Evolutionary conservation across 2,329 filamentous ascomycete genomes (phyloP), one percentile per base, ranked within the genome.

Genomic region (Ceratocystis albifundus): DNA sequence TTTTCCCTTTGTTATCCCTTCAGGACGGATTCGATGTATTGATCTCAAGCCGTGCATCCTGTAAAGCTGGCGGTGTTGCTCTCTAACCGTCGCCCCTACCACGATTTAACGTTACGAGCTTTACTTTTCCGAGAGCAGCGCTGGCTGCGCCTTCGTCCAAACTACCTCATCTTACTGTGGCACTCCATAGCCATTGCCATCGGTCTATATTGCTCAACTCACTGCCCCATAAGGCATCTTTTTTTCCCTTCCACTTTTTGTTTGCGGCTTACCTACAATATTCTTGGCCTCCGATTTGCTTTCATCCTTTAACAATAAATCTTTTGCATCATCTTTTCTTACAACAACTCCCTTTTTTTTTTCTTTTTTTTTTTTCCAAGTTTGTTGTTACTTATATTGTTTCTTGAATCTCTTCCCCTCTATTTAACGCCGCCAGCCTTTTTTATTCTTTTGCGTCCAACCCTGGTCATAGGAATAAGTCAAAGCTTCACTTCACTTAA

Each of bases 121-220:
- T 36, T 36, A 12, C 25, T 59, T 59, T 59, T 59, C 55, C 55
- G 55, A 59, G 55, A 59, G 30, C 55, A 59, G 55, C 55, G 55
- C 55, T 59, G 55, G 55, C 55, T 59, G 55, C 55, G 55, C 55
- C 55, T 59, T 59, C 55, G 30, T 59, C 28, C 55, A 59, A 59
- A 59, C 55, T 59, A 59, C 61, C 61, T 32, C 61, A 63, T 63
- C 61, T 63, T 32, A 50, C 8, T 59, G 55, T 59, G 55, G 55
- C 55, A 59, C 55, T 36, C 20, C 55, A 59, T 36, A 59, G 55
- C 55, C 55, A 59, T 59, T 59, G 55, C 55, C 55, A 32, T 59
- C 55, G 55, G 55, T n/a, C 55, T 59, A 59, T 59, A 59, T 59
- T 59, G 55, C 55, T 59, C 55, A 59, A 59, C 41, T 63, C 61